These are phyloP conservation scores for Colletotrichum tabaci DNA, from an alignment of 2,329 filamentous ascomycete genomes.

Conservation along the genomic window DNA sequence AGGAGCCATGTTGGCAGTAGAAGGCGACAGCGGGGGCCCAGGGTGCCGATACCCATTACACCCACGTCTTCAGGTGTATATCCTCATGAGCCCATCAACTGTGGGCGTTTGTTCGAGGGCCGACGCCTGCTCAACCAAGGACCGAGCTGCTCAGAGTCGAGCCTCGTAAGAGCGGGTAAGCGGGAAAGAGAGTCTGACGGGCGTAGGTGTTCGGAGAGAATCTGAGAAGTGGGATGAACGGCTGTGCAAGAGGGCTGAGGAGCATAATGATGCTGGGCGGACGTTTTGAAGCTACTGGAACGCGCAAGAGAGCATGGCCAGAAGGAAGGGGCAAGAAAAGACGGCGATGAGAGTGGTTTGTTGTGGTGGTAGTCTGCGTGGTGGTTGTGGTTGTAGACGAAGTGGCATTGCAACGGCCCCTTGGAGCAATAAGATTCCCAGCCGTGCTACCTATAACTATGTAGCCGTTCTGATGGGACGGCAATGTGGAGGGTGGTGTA, in stretches of 20 bases:
- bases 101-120: slow-evolving; percentile 16
- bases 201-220: slow-evolving; percentile 31
- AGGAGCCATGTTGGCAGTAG: slow-evolving; percentile 54
- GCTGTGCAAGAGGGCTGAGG: slow-evolving; percentile 39
- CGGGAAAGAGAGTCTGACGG: slow-evolving; percentile 27
- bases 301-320: slow-evolving; percentile 32
- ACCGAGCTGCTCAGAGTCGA: neutral
- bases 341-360: slow-evolving; percentile 24
- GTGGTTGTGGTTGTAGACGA: slow-evolving; percentile 38
- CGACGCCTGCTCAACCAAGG: slow-evolving; percentile 14
- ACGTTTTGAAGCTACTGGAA: slow-evolving; percentile 36
- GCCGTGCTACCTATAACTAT: slow-evolving; percentile 3
- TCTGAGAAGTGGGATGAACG: slow-evolving; percentile 38
- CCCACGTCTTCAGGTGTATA: slow-evolving; percentile 46
- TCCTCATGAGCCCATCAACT: slow-evolving; percentile 45
- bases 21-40: slow-evolving; percentile 48
- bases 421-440: slow-evolving; percentile 42
- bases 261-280: slow-evolving; percentile 43
- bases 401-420: slow-evolving; percentile 42
- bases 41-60: slow-evolving; percentile 54
- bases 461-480: slow-evolving; percentile 40
- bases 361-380: slow-evolving; percentile 22
- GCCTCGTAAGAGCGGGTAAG: slow-evolving; percentile 19
- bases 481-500: slow-evolving; percentile 32
- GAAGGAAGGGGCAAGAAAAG: slow-evolving; percentile 8